Evolutionary conservation across 2,329 filamentous ascomycete genomes (phyloP).

Genomic region (Penicillium glabrum): DNA sequence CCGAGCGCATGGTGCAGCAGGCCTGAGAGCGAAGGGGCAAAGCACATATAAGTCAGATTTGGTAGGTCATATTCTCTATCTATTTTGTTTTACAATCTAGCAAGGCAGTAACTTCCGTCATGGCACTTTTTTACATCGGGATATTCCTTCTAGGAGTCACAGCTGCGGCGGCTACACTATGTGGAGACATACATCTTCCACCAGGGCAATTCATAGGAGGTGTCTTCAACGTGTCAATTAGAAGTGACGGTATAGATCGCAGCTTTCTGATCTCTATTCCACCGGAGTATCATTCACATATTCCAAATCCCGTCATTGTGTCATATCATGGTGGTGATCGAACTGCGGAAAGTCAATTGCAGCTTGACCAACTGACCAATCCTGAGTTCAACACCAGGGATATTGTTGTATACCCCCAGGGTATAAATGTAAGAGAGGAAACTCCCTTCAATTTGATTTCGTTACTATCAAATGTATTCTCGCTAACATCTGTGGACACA

Average conservation of each 20-base stretch:
- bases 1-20: background rate
- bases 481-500: background rate
- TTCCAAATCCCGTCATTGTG: background rate
- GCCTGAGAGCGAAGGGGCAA: background rate
- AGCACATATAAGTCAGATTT: background rate
- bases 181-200: background rate
- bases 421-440: background rate
- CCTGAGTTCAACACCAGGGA: background rate
- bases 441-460: background rate
- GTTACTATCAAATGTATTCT: background rate
- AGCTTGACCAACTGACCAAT: slow-evolving; percentile 2
- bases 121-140: background rate
- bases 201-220: background rate
- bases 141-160: background rate
- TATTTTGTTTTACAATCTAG: background rate
- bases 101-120: background rate
- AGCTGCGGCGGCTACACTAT: background rate
- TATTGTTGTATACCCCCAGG: slow-evolving; percentile 1
- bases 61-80: background rate
- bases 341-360: background rate
- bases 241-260: background rate
- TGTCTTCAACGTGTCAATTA: background rate
- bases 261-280: background rate
- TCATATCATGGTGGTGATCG: background rate
- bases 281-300: background rate